Conservation (phyloP, 352 stramenopile genomes). For the Phytophthora chlamydospora region DNA sequence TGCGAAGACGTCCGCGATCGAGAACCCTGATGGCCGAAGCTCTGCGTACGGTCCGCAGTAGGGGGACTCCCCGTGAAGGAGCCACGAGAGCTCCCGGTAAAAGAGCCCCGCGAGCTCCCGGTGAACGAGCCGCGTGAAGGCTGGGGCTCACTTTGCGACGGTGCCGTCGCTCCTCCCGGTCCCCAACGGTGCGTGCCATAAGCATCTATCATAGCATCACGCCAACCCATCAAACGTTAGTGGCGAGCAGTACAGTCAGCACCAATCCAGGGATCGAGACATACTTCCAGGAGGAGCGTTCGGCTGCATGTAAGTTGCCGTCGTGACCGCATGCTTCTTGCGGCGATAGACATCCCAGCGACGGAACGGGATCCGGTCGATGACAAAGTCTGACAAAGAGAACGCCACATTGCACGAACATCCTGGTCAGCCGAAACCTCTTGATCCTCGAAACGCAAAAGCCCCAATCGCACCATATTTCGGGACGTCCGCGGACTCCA, state of each 20-base stretch:
- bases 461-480: slow-evolving; percentile 70
- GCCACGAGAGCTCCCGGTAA: slow-evolving; percentile 22
- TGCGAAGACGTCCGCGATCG: slow-evolving; percentile 24
- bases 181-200: slow-evolving; percentile 79
- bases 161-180: slow-evolving; percentile 50
- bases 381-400: slow-evolving; percentile 62
- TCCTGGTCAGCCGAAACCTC: slow-evolving; percentile 8
- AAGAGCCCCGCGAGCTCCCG: slow-evolving; percentile 33
- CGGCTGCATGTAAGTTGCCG: slow-evolving; percentile 46
- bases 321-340: slow-evolving; percentile 58
- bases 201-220: slow-evolving; percentile 30
- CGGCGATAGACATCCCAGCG: slow-evolving; percentile 85
- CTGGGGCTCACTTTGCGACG: slow-evolving; percentile 34
- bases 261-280: slow-evolving; percentile 4
- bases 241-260: neutral
- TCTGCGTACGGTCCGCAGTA: slow-evolving; percentile 33
- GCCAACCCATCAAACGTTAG: slow-evolving; percentile 5
- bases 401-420: slow-evolving; percentile 28
- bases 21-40: slow-evolving; percentile 26
- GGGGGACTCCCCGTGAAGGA: slow-evolving; percentile 25
- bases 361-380: slow-evolving; percentile 80
- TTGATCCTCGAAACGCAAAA: neutral
- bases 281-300: slow-evolving; percentile 46
- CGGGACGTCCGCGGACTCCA: slow-evolving; percentile 72
- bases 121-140: slow-evolving; percentile 29